These are phyloP conservation scores for Aspergillus sp. DNA, from an alignment of 2,329 filamentous ascomycete genomes.

Conservation along the genomic window DNA sequence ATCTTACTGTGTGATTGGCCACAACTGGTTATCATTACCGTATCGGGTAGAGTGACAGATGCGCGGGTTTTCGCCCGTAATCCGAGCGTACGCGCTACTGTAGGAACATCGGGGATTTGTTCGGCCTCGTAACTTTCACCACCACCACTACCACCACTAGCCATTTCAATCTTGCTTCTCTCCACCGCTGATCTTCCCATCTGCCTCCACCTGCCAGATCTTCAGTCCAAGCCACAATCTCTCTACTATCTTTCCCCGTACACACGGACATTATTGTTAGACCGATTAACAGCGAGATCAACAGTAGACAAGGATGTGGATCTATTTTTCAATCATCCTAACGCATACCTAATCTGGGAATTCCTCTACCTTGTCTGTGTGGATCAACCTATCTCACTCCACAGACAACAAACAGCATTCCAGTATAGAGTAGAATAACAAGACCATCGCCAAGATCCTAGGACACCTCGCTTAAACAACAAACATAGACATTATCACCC, in stretches of 20 bases:
- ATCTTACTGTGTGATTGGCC: background rate
- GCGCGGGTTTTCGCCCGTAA: background rate
- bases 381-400: background rate
- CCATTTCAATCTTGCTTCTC: background rate
- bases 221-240: background rate
- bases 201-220: background rate
- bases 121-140: background rate
- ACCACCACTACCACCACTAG: background rate
- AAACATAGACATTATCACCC: too few species aligned
- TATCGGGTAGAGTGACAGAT: background rate
- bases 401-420: too few species aligned
- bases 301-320: background rate
- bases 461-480: too few species aligned
- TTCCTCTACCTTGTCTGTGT: background rate
- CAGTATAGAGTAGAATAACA: too few species aligned
- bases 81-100: slow-evolving; percentile 3
- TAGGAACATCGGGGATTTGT: background rate
- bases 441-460: too few species aligned
- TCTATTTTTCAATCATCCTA: background rate
- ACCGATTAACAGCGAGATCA: background rate
- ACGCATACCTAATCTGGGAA: background rate
- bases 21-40: background rate
- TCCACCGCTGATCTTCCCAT: background rate
- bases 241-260: too few species aligned
- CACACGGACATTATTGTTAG: background rate